A percentile compares a stretch with the other conserved stretches of the same genome.
Conservation (phyloP, 129 eudicot species). For the Chrysanthemum seticuspe region DNA sequence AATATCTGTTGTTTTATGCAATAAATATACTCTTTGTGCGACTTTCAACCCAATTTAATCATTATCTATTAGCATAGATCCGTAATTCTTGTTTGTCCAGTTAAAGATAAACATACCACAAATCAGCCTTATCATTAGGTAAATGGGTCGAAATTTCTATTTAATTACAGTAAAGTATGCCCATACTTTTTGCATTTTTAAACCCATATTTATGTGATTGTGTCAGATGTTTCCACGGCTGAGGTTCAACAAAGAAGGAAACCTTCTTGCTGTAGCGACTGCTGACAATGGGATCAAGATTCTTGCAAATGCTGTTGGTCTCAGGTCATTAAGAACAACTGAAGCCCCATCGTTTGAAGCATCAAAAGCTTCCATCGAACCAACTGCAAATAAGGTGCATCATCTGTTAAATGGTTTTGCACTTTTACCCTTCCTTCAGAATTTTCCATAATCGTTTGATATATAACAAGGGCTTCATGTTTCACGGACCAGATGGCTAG, state of each 20-base stretch:
- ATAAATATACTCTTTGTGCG: neutral
- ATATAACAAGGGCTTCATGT: neutral
- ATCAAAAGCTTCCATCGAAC: conserved; percentile 62
- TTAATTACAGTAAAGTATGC: neutral
- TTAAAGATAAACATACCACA: conserved; percentile 10
- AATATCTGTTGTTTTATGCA: neutral
- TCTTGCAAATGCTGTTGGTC: conserved; percentile 72
- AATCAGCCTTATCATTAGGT: neutral
- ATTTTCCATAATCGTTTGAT: conserved; percentile 6
- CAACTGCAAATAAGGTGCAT: conserved; percentile 66
- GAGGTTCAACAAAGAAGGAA: conserved; percentile 91
- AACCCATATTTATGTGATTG: conserved; percentile 7
- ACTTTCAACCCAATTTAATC: neutral
- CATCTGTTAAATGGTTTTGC: neutral
- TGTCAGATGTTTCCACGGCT: conserved; percentile 74
- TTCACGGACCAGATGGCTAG: conserved; percentile 44
- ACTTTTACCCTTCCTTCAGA: neutral
- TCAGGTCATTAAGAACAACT: conserved; percentile 63
- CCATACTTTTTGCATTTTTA: neutral
- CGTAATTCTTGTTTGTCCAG: neutral
- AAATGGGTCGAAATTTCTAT: neutral
- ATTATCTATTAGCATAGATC: neutral
- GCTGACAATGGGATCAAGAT: conserved; percentile 81
- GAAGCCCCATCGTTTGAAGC: conserved; percentile 79
- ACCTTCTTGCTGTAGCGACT: conserved; percentile 83